phyloP scores from a whole-genome alignment of 2,329 filamentous ascomycete genomes.

The Claviceps humidiphila region DNA sequence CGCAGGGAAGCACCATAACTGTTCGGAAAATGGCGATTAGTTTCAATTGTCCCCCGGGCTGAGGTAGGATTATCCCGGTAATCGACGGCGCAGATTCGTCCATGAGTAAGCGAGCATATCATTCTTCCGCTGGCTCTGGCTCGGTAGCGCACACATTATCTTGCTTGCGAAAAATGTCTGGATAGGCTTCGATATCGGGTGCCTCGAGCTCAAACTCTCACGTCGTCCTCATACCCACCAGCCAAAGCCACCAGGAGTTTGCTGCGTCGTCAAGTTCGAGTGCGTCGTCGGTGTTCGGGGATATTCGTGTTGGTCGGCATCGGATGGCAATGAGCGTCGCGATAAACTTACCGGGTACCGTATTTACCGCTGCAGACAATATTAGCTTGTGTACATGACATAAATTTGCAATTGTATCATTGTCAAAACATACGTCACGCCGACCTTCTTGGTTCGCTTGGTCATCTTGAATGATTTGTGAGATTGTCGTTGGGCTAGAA shows the following conservation, averaged over 20 bases:
- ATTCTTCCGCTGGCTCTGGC: neutral
- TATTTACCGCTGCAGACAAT: conserved; percentile 55
- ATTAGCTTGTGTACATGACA: conserved; percentile 16
- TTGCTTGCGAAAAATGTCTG: too few relatives aligned
- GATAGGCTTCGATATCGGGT: neutral
- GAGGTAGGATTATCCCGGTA: neutral
- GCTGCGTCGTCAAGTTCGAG: neutral
- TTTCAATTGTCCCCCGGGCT: neutral
- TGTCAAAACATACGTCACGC: conserved; percentile 53
- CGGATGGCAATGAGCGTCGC: neutral
- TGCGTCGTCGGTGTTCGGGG: neutral
- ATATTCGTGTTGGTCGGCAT: neutral
- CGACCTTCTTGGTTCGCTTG: conserved; percentile 95
- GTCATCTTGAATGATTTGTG: conserved; percentile 59
- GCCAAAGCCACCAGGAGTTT: neutral
- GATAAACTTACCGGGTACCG: conserved; percentile 68
- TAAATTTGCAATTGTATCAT: conserved; percentile 1
- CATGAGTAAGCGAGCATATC: neutral
- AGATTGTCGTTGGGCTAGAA: conserved; percentile 20
- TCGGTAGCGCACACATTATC: neutral
- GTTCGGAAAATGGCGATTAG: conserved; percentile 1
- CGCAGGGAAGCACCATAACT: conserved; percentile 98
- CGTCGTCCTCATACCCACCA: neutral
- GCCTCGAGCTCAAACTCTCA: neutral
- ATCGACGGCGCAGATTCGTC: neutral